Evolutionary conservation across 2,329 filamentous ascomycete genomes (phyloP), one percentile per base, ranked within the genome.

Genomic region (Calonectria naviculata): DNA sequence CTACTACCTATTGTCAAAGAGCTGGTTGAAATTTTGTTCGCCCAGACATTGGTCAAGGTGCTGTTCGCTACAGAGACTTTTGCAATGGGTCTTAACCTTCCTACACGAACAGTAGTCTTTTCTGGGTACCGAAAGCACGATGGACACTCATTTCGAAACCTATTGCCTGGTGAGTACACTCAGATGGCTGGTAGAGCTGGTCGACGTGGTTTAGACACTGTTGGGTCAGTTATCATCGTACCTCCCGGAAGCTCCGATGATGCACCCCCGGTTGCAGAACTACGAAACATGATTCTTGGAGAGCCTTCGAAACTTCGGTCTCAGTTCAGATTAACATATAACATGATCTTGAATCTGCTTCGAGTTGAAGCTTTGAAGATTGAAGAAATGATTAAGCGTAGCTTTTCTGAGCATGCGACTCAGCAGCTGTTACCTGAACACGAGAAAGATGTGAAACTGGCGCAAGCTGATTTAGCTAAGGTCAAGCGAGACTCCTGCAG

Each of bases 311-410:
- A 98, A 84, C 89, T 99, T 60, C 91, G 95, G 56, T 98, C 96
- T 8, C 97, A 99, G 80, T 99, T 99, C 87, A 91, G 97, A 71
- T 87, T 99, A 58, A 99, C 97, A 0, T 99, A 99, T 87, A 99
- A 98, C 84, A 99, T 99, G 97, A 99, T 99, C 71, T 87, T 99
- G 34, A 99, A 98, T 80, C 87, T 99, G 36, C 87, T 99, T 60
- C 93, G 97, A 41, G 97, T 99, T 2, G 97, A 99, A 83, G 97
- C 97, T 3, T 85, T 99, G 75, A 98, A 98, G 85, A 98, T 99
- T 77, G 97, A 99, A 82, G 97, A 99, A 84, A 99, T 99, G 97
- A 99, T 99, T 87, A 99, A 99, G 88, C 93, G 97, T 75, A 98
- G 95, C 82, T 99, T 99, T 87, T 98, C 96, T 64, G 97, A 99